Conservation (phyloP, 1,139 yeast species). For the Pneumocystis canis region DNA sequence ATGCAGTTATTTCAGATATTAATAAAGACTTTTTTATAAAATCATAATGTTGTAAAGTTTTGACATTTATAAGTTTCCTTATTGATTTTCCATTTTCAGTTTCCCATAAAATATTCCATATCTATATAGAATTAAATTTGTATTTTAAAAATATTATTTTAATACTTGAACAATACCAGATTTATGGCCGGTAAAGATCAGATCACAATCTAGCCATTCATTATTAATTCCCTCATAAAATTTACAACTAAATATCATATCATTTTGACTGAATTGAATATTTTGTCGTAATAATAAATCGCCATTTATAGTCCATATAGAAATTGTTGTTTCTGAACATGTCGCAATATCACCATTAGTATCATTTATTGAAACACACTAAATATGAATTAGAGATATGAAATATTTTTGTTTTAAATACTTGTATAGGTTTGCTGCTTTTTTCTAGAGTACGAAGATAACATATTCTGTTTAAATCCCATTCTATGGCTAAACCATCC, state of each 20-base stretch:
- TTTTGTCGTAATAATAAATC: constrained; percentile 7
- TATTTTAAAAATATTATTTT: background rate
- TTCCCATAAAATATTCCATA: constrained; percentile 6
- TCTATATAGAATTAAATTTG: background rate
- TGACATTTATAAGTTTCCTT: background rate
- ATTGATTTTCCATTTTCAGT: background rate
- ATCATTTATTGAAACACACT: constrained; percentile 15
- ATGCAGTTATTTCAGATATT: constrained; percentile 2
- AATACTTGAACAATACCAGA: constrained; percentile 8
- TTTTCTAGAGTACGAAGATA: constrained; percentile 15
- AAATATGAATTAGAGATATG: background rate
- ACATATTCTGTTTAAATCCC: constrained; percentile 18
- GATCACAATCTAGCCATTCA: constrained; percentile 10
- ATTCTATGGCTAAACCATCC: constrained; percentile 17
- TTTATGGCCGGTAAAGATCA: constrained; percentile 12
- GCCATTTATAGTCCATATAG: constrained; percentile 17
- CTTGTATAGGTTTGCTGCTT: constrained; percentile 2
- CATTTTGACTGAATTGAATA: constrained; percentile 3
- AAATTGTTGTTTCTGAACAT: constrained; percentile 10
- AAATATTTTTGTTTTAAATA: background rate
- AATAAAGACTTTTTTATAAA: background rate
- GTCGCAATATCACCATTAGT: constrained; percentile 17
- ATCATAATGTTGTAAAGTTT: background rate
- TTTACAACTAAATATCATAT: constrained; percentile 4
- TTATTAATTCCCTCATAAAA: constrained; percentile 10